These are phyloP conservation scores for Beauveria caledonica DNA, from an alignment of 2,329 filamentous ascomycete genomes.

Conservation along the genomic window DNA sequence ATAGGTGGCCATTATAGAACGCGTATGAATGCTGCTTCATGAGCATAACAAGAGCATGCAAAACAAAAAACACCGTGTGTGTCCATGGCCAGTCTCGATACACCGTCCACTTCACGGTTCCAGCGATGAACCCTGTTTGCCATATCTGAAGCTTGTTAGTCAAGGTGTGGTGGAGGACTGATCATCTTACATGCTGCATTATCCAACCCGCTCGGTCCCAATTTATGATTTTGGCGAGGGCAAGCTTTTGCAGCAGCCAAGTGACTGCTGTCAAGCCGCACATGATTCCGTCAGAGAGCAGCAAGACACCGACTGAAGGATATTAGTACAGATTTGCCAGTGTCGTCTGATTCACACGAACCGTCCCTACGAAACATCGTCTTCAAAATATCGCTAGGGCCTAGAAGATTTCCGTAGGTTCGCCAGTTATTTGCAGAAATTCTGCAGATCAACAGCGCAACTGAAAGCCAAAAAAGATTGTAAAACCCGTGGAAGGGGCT, in stretches of 20 bases:
- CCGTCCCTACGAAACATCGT: constrained; percentile 52
- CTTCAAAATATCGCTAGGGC: constrained; percentile 62
- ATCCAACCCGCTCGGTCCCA: constrained; percentile 68
- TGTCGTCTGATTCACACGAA: constrained; percentile 16
- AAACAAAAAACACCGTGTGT: constrained; percentile 68
- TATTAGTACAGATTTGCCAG: neutral
- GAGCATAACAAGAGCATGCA: constrained; percentile 66
- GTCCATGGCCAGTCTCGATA: constrained; percentile 76
- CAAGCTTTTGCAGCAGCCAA: constrained; percentile 54
- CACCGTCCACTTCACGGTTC: constrained; percentile 57
- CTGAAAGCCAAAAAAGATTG: constrained; percentile 67
- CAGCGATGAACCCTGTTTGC: constrained; percentile 57
- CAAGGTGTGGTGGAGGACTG: neutral
- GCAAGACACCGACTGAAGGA: constrained; percentile 39
- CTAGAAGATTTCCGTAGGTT: constrained; percentile 59
- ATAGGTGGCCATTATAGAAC: constrained; percentile 71
- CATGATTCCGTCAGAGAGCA: constrained; percentile 61
- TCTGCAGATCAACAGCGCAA: constrained; percentile 57
- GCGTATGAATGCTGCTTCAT: constrained; percentile 81
- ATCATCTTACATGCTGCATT: constrained; percentile 51
- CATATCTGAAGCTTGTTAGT: constrained; percentile 42
- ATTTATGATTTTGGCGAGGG: constrained; percentile 50
- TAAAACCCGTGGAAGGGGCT: constrained; percentile 75
- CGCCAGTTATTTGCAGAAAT: constrained; percentile 62
- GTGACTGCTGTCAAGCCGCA: constrained; percentile 57